Evolutionary conservation across 116 monocot species (phyloP).

Genomic region (Cymodocea nodosa): DNA sequence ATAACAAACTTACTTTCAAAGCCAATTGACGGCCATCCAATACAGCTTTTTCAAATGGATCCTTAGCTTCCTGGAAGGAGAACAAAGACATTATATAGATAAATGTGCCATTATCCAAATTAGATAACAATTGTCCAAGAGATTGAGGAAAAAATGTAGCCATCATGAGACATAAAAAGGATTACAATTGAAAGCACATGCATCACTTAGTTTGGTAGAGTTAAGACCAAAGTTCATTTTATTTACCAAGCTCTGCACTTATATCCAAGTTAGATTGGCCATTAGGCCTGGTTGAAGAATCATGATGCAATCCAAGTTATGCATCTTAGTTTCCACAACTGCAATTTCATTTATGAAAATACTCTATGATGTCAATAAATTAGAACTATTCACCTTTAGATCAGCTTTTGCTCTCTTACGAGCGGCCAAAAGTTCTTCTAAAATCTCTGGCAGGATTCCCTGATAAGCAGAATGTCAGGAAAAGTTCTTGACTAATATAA

Average conservation of each 20-base stretch:
- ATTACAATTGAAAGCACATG: no score
- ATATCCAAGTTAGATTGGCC: no score
- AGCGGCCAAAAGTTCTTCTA: slow-evolving; percentile 95
- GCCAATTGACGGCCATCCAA: slow-evolving; percentile 97
- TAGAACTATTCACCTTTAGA: slow-evolving; percentile 51
- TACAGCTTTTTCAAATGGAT: slow-evolving; percentile 98
- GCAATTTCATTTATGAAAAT: neutral
- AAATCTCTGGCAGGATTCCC: slow-evolving; percentile 98
- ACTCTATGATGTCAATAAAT: no score
- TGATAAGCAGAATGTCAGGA: slow-evolving; percentile 14
- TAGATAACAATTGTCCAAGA: no score
- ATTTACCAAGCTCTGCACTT: no score
- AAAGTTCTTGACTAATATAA: neutral
- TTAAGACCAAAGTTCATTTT: no score
- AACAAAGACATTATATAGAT: neutral
- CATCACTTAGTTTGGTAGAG: no score
- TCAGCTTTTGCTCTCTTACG: slow-evolving; percentile 99
- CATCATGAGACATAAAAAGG: no score
- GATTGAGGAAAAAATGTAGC: no score
- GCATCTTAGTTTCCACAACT: no score
- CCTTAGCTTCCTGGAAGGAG: slow-evolving; percentile 75
- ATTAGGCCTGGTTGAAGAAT: no score
- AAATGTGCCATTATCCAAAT: neutral
- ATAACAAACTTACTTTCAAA: slow-evolving; percentile 48
- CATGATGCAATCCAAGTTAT: no score